Base-by-base conservation (phyloP, 495 filamentous ascomycete genomes). In the Extremus antarcticus region DNA sequence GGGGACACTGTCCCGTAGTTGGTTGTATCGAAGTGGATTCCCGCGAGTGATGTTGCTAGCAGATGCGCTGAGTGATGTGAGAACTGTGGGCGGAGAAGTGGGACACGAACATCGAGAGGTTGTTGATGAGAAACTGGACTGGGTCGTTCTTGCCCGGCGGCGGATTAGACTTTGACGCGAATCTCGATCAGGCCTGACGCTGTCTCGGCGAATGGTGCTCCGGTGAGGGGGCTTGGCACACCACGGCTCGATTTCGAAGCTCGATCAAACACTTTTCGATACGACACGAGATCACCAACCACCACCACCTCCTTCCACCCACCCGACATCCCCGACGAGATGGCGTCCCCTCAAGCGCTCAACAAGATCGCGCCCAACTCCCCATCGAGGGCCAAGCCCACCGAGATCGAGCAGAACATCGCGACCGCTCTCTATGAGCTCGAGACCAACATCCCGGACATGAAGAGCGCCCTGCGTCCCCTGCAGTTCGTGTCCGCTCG, bases 321-420 rank as follows among this genome's bases (percentile, higher is more conserved):
- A n/a, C n/a, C n/a, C n/a, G n/a, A 45, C 41, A 23, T 9, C 29
- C 32, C 52, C 65, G 63, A 58, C 62, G 64, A 20, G 54, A 73
- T 73, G 71, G 29, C 29, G 7, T 73, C 71, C 67, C 63, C 65
- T 72, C 79, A 85, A 77, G 78, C 85, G 68, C 76, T 92, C 73
- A 91, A 91, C 84, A 97, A 97, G 88, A 97, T 98, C 73, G 90
- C 91, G 71, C 73, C 82, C 65, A 97, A 89, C 81, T 94, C 88
- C 79, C 85, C 90, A 45, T 95, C 90, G 70, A 83, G 90, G 77
- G 78, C 84, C 71, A 88, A 82, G 73, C 92, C 92, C 60, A 92
- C 88, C 57, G 92, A 98, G 81, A 80, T 95, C 63, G 92, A 98
- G 86, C 82, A 77, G 68, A 86, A 72, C 76, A 92, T 98, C 70